phyloP scores from a whole-genome alignment of 2,329 filamentous ascomycete genomes.

The Apiospora malaysiana region DNA sequence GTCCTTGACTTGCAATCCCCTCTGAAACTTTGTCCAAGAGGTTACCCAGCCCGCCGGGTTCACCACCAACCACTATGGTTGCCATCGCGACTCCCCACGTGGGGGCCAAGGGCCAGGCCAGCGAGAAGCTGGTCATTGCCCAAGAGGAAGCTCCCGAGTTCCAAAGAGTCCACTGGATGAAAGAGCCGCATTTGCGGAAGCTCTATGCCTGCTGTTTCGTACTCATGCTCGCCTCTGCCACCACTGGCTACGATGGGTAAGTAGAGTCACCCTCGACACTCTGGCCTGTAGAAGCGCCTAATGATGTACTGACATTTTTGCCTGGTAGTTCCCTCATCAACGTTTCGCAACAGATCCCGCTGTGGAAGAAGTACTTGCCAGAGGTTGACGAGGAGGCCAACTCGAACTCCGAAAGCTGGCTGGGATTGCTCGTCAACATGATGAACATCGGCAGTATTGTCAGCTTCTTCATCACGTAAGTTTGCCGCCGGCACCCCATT shows the following conservation, averaged over 20 bases:
- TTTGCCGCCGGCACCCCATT: background rate
- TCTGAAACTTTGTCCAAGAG: conserved; percentile 1
- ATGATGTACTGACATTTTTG: background rate
- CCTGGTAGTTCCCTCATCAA: conserved; percentile 50
- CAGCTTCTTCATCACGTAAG: conserved; percentile 45
- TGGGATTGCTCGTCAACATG: conserved; percentile 52
- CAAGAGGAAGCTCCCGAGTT: conserved; percentile 57
- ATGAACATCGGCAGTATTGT: conserved; percentile 48
- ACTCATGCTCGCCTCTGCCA: conserved; percentile 60
- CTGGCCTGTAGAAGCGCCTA: background rate
- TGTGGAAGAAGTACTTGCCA: conserved; percentile 55
- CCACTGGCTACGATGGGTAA: conserved; percentile 62
- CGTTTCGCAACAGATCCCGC: conserved; percentile 49
- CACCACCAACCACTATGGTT: conserved; percentile 11
- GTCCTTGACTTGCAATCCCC: background rate
- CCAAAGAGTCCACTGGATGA: conserved; percentile 57
- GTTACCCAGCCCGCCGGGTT: background rate
- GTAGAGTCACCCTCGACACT: conserved; percentile 23
- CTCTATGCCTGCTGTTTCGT: conserved; percentile 53
- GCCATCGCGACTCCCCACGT: conserved; percentile 21
- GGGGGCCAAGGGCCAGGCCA: conserved; percentile 18
- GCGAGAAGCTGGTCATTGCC: conserved; percentile 33
- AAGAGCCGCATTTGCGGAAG: conserved; percentile 60
- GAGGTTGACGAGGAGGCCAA: conserved; percentile 41
- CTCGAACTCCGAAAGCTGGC: conserved; percentile 38